These are phyloP conservation scores for Astrothelium subdiscretum DNA, from an alignment of 495 filamentous ascomycete genomes.

Conservation along the genomic window DNA sequence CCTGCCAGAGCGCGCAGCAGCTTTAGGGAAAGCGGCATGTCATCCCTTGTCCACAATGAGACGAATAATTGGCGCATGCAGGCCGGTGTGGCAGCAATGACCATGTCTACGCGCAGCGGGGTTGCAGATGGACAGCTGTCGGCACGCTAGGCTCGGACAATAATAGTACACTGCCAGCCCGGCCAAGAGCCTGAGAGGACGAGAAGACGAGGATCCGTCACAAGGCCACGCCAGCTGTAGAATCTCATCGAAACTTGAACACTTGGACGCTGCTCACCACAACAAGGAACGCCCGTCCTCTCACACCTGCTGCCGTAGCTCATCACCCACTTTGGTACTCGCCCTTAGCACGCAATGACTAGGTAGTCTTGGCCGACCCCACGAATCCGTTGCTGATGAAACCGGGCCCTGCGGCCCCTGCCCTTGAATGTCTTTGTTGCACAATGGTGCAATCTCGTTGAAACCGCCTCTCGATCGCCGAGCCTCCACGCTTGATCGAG, in stretches of 20 bases:
- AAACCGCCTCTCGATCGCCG: neutral
- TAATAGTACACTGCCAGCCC: neutral
- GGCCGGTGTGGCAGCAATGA: neutral
- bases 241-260: neutral
- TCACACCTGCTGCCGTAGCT: neutral
- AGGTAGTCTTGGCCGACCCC: neutral
- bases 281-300: neutral
- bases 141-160: neutral
- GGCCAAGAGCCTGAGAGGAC: neutral
- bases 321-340: neutral
- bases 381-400: neutral
- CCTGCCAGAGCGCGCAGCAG: neutral
- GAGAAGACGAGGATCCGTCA: neutral
- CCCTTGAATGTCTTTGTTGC: neutral
- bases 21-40: neutral
- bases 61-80: neutral
- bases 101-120: neutral
- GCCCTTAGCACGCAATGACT: neutral
- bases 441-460: neutral
- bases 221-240: slow-evolving; percentile 1
- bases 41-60: neutral
- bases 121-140: neutral
- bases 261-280: neutral
- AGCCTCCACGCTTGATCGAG: neutral
- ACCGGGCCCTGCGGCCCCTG: neutral